Base-by-base conservation (phyloP, 495 filamentous ascomycete genomes). In the Wilcoxina mikolae region DNA sequence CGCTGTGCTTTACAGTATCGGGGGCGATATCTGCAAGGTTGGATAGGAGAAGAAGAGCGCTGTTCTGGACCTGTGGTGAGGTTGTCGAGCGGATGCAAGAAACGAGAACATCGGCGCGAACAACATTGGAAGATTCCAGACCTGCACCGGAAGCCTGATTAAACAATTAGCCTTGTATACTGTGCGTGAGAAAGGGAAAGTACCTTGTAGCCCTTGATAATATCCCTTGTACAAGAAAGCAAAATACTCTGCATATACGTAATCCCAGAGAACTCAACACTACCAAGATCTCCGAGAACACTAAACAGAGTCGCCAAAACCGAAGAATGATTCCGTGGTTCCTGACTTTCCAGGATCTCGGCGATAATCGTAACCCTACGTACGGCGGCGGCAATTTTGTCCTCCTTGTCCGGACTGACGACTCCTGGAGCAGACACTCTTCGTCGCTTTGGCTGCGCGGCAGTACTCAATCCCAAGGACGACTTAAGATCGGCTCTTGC, bases 61-160 rank as follows among this genome's bases (percentile, higher is more conserved):
- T 76, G 59, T 94, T 95, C 67, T 94, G 93, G 10, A 95, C 86
- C 45, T 91, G 84, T 0, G 87, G 87, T 67, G 80, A 94, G 3
- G 83, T 74, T 0, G 87, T 90, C 24, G 83, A 84, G 54, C 90
- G 84, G 31, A 99, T 82, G 64, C 88, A 95, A 64, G 88, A 84
- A 24, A 95, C 83, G 25, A 96, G 77, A 25, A 95, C 69, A 65
- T 96, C 93, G 12, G 83, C 84, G 26, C 89, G 78, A 5, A 95
- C 81, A 0, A 80, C 78, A 11, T 76, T 77, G 63, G 93, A 83
- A 53, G 91, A 78, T n/a, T 77, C 74, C 0, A 79, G 64, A 31
- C 74, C 74, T 38, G 72, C 66, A 58, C 76, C 68, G 28, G 71
- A 48, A 42, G 27, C 48, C 62, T 64, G 24, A 18, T 23, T 7